Evolutionary conservation across 75 land plant species (phyloP).

Genomic region (Azolla pinnata): DNA sequence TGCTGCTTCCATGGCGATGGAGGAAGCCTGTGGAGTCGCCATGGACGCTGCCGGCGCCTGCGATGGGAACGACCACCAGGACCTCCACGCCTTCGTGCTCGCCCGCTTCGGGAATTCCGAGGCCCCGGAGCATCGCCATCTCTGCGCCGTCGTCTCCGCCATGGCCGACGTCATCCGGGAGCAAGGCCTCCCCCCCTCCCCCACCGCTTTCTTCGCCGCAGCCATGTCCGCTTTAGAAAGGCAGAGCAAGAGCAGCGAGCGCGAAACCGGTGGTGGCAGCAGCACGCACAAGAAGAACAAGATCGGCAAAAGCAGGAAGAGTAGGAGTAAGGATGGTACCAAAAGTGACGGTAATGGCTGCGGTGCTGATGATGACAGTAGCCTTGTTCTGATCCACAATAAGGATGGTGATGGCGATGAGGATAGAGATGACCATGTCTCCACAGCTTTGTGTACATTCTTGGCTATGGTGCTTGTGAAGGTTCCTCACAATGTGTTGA

Average conservation of each 20-base stretch:
- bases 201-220: conserved; percentile 79
- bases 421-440: conserved; percentile 16
- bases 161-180: conserved; percentile 70
- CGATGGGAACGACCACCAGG: conserved; percentile 13
- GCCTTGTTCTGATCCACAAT: no score
- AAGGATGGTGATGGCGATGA: no score
- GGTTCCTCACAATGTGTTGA: conserved; percentile 33
- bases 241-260: conserved; percentile 15
- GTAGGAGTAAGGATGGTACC: conserved; percentile 12
- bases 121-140: conserved; percentile 53
- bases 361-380: no score
- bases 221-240: conserved; percentile 51
- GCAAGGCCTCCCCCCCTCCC: conserved; percentile 50
- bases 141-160: conserved; percentile 63
- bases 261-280: no score
- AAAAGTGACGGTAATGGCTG: no score
- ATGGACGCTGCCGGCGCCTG: neutral
- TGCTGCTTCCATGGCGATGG: neutral
- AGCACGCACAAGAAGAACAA: no score
- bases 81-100: conserved; percentile 39
- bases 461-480: conserved; percentile 41
- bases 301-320: no score
- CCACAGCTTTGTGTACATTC: conserved; percentile 48
- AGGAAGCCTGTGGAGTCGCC: neutral
- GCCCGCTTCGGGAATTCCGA: conserved; percentile 35